phyloP scores from a whole-genome alignment of 208 protist genomes.

The Wallacemonas collosoma region DNA sequence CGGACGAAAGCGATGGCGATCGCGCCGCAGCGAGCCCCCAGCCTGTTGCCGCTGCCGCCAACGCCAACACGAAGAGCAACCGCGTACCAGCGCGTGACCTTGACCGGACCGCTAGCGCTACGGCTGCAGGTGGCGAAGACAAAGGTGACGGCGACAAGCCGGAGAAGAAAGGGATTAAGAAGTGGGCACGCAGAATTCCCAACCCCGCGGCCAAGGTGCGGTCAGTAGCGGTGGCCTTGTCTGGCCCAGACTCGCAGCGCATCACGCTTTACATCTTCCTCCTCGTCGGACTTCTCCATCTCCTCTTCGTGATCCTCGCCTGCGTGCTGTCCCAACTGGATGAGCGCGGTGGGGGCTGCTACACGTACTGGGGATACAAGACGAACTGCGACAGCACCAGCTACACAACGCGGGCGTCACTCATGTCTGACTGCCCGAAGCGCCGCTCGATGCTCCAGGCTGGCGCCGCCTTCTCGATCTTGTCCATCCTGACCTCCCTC shows the following conservation, averaged over 20 bases:
- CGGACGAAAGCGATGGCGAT: slow-evolving; percentile 2
- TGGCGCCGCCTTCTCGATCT: slow-evolving; percentile 75
- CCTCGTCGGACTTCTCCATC: slow-evolving; percentile 33
- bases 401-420: slow-evolving; percentile 58
- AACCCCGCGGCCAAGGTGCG: slow-evolving; percentile 18
- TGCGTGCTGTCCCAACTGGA: slow-evolving; percentile 78
- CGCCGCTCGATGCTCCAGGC: slow-evolving; percentile 37
- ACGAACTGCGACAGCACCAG: slow-evolving; percentile 55
- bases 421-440: slow-evolving; percentile 30
- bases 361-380: slow-evolving; percentile 87
- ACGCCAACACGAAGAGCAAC: background rate
- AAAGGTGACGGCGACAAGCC: slow-evolving; percentile 5
- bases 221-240: slow-evolving; percentile 16
- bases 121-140: background rate
- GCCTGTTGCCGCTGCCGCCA: background rate
- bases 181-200: slow-evolving; percentile 20
- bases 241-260: slow-evolving; percentile 40
- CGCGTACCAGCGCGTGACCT: slow-evolving; percentile 2
- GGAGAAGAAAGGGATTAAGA: slow-evolving; percentile 22
- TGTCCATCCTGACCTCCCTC: slow-evolving; percentile 55
- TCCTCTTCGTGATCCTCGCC: slow-evolving; percentile 66
- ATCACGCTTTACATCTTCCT: slow-evolving; percentile 51
- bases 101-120: background rate
- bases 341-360: slow-evolving; percentile 59
- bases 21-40: background rate